phyloP scores from a whole-genome alignment of 2,329 filamentous ascomycete genomes.

The Akanthomyces dipterigenus region DNA sequence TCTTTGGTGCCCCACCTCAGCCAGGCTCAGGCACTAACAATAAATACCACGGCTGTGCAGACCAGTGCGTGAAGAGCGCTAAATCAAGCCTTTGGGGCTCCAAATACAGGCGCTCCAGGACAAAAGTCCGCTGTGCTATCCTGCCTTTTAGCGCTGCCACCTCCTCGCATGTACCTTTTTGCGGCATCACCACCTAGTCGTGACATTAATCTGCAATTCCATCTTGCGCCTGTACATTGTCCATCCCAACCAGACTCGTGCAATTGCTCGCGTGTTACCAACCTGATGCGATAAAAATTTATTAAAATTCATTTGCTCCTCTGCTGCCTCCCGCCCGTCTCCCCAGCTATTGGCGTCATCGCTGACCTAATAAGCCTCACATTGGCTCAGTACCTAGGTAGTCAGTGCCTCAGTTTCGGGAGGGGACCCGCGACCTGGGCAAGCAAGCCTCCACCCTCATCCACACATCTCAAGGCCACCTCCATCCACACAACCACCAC shows the following conservation, averaged over 20 bases:
- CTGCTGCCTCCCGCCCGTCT: background rate
- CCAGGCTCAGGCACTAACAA: background rate
- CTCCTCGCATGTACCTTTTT: background rate
- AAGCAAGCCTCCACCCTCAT: conserved; percentile 2
- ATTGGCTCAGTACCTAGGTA: conserved; percentile 18
- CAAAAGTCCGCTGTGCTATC: background rate
- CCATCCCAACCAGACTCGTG: background rate
- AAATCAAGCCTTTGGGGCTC: background rate
- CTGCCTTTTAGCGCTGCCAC: background rate
- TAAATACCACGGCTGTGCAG: too few species aligned
- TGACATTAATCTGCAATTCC: background rate
- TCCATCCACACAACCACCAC: conserved; percentile 12
- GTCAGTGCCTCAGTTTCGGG: background rate
- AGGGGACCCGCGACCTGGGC: background rate
- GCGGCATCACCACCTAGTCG: background rate
- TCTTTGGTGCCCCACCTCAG: too few species aligned
- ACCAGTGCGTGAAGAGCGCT: too few species aligned
- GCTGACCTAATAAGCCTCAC: conserved; percentile 30
- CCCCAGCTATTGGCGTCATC: conserved; percentile 28
- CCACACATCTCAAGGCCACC: conserved; percentile 9
- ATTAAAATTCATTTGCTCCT: background rate
- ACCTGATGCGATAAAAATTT: background rate
- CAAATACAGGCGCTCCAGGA: background rate
- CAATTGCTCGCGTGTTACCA: background rate
- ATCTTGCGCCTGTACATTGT: background rate